phyloP scores from a whole-genome alignment of 2,329 filamentous ascomycete species.

The Epichloe festucae region DNA sequence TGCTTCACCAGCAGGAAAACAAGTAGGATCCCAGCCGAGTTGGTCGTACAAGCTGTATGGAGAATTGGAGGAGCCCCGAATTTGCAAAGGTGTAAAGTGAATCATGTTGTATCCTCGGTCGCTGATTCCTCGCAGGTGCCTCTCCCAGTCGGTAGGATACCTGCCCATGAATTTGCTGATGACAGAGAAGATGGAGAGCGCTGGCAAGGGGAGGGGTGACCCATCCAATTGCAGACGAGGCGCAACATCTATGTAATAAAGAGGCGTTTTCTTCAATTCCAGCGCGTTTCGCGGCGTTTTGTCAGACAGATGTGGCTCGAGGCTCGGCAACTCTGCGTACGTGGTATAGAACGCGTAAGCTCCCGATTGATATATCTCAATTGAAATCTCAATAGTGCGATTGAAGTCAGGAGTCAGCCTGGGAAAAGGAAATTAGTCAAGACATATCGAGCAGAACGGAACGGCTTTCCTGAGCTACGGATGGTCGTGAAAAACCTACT shows the following conservation, averaged over 20 bases:
- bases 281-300: conserved; percentile 22
- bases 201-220: conserved; percentile 69
- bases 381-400: conserved; percentile 75
- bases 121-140: conserved; percentile 76
- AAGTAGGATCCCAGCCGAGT: conserved; percentile 65
- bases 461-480: background rate
- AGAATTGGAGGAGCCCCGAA: conserved; percentile 81
- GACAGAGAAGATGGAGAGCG: conserved; percentile 81
- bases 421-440: background rate
- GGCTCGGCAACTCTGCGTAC: conserved; percentile 73
- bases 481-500: conserved; percentile 41
- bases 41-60: conserved; percentile 96
- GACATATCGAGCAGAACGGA: background rate
- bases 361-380: conserved; percentile 71
- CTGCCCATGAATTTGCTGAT: conserved; percentile 98
- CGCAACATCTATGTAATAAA: conserved; percentile 89
- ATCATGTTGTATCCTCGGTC: conserved; percentile 96
- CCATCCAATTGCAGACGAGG: conserved; percentile 66
- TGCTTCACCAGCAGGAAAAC: conserved; percentile 74
- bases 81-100: conserved; percentile 90
- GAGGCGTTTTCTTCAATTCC: conserved; percentile 50
- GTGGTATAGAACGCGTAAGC: conserved; percentile 92
- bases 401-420: conserved; percentile 91
- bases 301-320: conserved; percentile 17
- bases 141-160: conserved; percentile 82